Base-by-base conservation (phyloP, 1,139 yeast genomes). In the Lodderomyces theae region DNA sequence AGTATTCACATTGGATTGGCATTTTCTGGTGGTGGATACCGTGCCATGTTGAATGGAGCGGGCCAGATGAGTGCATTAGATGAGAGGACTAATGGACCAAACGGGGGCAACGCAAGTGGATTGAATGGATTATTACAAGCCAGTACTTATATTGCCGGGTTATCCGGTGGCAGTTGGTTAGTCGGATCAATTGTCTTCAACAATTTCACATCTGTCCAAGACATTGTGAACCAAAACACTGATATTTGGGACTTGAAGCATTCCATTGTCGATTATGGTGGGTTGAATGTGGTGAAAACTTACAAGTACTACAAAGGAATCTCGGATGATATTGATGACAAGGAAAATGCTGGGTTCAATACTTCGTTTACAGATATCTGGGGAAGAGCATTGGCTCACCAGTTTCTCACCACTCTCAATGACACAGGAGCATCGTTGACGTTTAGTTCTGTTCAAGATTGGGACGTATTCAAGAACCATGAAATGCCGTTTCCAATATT, bases 151-250 rank as follows among this genome's bases (percentile, higher is more conserved):
- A 55, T 88, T 35, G 72, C 85, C 1, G 96, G 95, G 30, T 69
- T 89, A 35, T 83, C 94, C 0, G 97, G 97, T 35, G 96, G 96
- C 40, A 75, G 77, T 50, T 88, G 96, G 96, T 69, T 88, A 40
- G 79, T 87, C 10, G 90, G 94, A 3, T 76, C 95, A 9, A 61
- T 88, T 37, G 86, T 81, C n/a, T 71, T 80, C 63, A 88, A 89
- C 62, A 86, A 87, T 58, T 88, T 83, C 79, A 81, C 95, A 8
- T 71, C 86, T 2, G 81, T 89, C 19, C 80, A 80, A 52, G 77
- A 70, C 2, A 78, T 82, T 45, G 68, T 69, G 39, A 67, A 69
- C 10, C 31, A 28, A 8, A 66, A 72, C 42, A 67, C 68, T 38
- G 64, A 70, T 10, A 72, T 82, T 44, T 82, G 95, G 97, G 86